These are phyloP conservation scores for Passalora sequoiae DNA, from an alignment of 2,329 filamentous ascomycete species.

Conservation along the genomic window DNA sequence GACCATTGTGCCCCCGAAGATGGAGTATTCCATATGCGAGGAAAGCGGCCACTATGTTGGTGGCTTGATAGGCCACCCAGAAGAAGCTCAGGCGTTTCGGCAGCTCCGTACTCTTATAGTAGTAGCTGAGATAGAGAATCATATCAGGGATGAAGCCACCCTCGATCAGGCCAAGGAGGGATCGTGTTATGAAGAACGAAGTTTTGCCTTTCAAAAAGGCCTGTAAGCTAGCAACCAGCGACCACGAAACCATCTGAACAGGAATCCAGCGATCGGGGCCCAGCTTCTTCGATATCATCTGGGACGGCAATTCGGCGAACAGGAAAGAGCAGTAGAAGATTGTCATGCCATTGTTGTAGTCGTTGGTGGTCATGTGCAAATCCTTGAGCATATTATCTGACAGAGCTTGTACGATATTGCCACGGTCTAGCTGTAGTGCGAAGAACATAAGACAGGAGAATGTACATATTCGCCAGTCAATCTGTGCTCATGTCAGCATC, in stretches of 20 bases:
- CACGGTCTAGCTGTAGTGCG: constrained; percentile 51
- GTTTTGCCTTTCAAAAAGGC: constrained; percentile 31
- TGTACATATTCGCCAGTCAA: constrained; percentile 48
- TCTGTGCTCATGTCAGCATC: constrained; percentile 28
- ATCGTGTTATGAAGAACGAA: constrained; percentile 37
- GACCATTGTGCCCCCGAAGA: constrained; percentile 41
- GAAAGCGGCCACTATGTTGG: constrained; percentile 53
- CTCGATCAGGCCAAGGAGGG: constrained; percentile 40
- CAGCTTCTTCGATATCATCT: constrained; percentile 42
- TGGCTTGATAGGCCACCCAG: constrained; percentile 60
- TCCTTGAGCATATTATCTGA: constrained; percentile 46
- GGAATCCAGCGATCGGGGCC: constrained; percentile 45
- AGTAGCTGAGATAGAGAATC: constrained; percentile 63
- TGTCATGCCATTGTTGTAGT: constrained; percentile 44
- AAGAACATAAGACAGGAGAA: constrained; percentile 54
- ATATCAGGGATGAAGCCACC: constrained; percentile 56
- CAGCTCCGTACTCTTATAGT: constrained; percentile 67
- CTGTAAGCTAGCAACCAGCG: constrained; percentile 38
- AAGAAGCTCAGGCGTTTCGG: constrained; percentile 63
- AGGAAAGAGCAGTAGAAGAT: constrained; percentile 82
- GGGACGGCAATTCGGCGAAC: constrained; percentile 35
- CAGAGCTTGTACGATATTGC: constrained; percentile 53
- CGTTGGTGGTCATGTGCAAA: constrained; percentile 44
- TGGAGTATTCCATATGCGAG: constrained; percentile 53
- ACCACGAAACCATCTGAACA: constrained; percentile 38